Percentiles rank a stretch among this genome's conserved stretches.
Evolutionary conservation across 179 eudicot genomes (phyloP).

Genomic region (Beta corolliflora): DNA sequence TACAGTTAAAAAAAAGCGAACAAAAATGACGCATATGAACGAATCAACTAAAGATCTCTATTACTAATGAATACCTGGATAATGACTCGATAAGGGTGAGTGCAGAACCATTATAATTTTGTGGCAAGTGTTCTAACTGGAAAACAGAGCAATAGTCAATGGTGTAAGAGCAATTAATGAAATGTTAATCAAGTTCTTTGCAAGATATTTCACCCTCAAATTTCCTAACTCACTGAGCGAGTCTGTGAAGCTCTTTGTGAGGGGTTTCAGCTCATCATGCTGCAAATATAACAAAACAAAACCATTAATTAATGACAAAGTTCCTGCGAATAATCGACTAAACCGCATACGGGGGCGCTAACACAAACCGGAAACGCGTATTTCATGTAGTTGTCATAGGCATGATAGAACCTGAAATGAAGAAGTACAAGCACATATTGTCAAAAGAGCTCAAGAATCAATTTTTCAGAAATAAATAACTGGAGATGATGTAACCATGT

Average conservation of each 20-base stretch:
- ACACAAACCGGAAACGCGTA: conserved; percentile 92
- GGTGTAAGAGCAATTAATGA: not conserved
- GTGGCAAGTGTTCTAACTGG: conserved; percentile 84
- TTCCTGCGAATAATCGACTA: not conserved
- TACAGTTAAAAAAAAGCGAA: not conserved
- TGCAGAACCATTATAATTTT: conserved; percentile 85
- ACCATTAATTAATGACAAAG: conserved; percentile 1
- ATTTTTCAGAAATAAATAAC: not conserved
- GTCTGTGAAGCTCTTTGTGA: conserved; percentile 72
- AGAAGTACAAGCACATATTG: conserved; percentile 17
- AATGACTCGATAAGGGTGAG: conserved; percentile 89
- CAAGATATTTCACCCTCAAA: conserved; percentile 54
- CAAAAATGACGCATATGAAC: not conserved
- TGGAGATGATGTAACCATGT: not conserved
- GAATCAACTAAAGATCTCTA: conserved; percentile 11
- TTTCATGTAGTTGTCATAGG: conserved; percentile 90
- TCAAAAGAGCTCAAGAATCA: not conserved
- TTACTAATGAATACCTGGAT: conserved; percentile 61
- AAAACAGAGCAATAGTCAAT: conserved; percentile 27
- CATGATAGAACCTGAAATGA: conserved; percentile 92
- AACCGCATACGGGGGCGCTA: conserved; percentile 13
- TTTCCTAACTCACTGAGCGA: conserved; percentile 94
- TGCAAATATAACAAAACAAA: conserved; percentile 34
- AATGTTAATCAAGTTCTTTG: conserved; percentile 15
- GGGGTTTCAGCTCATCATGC: conserved; percentile 97